Base-by-base conservation (phyloP, 305 asterid species). In the Salvia sclarea region DNA sequence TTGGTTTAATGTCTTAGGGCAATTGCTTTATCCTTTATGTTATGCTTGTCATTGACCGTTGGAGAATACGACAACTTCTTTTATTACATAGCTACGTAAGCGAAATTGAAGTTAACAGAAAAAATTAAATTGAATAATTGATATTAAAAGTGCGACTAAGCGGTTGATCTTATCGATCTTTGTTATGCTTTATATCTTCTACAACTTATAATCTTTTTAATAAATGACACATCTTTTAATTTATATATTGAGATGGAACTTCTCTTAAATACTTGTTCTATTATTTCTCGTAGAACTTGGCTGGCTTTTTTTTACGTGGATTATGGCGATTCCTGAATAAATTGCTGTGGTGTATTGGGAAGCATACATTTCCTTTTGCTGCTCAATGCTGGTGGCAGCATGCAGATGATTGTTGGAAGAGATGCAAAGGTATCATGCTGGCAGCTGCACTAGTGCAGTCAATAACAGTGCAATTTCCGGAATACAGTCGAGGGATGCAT, bases 391-490 rank as follows among this genome's bases (percentile, higher is more conserved):
- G 92, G 91, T 74, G 91, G 83, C 96, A 91, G 95, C 85, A 94
- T 94, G 99, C 95, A 78, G 99, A 83, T 87, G 82, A 84, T 83
- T 79, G 88, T 82, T 77, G 72, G 96, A 78, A 88, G 92, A 91
- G 78, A 94, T 94, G 99, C 99, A 91, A 84, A 91, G 97, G 87
- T 91, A 89, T 94, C 99, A 91, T 85, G 77, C 82, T 80, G 79
- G 81, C 81, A 88, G 87, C 98, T 86, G 98, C 99, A 86, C 83
- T 79, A 85, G 96, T 88, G 98, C 98, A 91, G 96, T 91, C 73
- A 94, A 86, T 71, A 90, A 86, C 82, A 78, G 84, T 86, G 81
- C 86, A 62, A 69, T 82, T 68, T 67, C 85, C 64, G 98, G 96
- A 75, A 30, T 88, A 78, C 89, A 90, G 77, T 73, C 88, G 44